phyloP scores from a whole-genome alignment of 1,284 basidiomycete genomes.

The Melanopsichium pennsylvanicum region DNA sequence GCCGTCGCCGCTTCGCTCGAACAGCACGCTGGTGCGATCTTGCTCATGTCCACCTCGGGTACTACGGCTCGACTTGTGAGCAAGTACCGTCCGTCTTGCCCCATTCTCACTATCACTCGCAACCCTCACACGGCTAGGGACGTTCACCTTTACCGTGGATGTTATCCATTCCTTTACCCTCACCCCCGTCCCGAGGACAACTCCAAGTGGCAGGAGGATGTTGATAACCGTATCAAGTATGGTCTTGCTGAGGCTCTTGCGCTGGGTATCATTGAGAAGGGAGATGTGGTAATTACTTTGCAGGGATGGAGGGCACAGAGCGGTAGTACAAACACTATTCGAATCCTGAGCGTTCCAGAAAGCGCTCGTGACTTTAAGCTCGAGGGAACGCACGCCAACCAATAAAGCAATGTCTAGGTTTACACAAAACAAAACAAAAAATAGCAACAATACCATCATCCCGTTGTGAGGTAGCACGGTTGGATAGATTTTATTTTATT shows the following conservation, averaged over 20 bases:
- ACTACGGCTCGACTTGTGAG: constrained; percentile 95
- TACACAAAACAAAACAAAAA: neutral
- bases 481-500: too few species aligned
- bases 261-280: constrained; percentile 87
- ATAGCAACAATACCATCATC: too few species aligned
- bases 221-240: constrained; percentile 72
- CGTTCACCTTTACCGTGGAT: constrained; percentile 94
- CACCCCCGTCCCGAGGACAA: constrained; percentile 83
- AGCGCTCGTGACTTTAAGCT: constrained; percentile 60
- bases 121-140: constrained; percentile 95
- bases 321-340: constrained; percentile 75
- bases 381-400: constrained; percentile 50
- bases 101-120: constrained; percentile 90
- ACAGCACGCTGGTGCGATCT: constrained; percentile 71
- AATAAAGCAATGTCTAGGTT: neutral
- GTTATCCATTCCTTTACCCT: constrained; percentile 96
- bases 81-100: constrained; percentile 93
- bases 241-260: constrained; percentile 87
- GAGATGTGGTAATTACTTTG: constrained; percentile 89
- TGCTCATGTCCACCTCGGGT: constrained; percentile 90
- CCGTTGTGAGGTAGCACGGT: too few species aligned
- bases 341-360: constrained; percentile 59
- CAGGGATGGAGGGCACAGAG: constrained; percentile 99
- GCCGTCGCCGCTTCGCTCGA: constrained; percentile 64
- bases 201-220: constrained; percentile 97